These are phyloP conservation scores for Chenopodium berlandieri DNA, from an alignment of 148 eudicot genomes.

Conservation along the genomic window DNA sequence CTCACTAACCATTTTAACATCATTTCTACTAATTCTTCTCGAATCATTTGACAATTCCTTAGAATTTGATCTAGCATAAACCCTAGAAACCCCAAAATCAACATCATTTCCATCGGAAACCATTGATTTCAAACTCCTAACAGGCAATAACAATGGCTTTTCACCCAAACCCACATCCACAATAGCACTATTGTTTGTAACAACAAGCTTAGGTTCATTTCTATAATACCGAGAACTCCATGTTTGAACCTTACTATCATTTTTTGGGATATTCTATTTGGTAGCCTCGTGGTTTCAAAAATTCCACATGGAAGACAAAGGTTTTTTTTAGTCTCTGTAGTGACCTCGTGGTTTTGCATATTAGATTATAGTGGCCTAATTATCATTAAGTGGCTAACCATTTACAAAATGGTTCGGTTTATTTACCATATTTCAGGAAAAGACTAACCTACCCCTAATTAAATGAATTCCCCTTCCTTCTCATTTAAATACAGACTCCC, in stretches of 20 bases:
- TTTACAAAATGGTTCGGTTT: no score
- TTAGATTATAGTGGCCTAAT: no score
- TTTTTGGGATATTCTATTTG: no score
- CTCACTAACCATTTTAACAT: neutral
- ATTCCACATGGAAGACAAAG: no score
- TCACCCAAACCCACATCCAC: conserved; percentile 28
- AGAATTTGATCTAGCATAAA: conserved; percentile 34
- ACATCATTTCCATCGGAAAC: conserved; percentile 28
- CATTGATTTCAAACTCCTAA: conserved; percentile 69
- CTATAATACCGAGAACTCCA: conserved; percentile 78
- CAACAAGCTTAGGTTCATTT: conserved; percentile 61
- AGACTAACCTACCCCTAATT: no score
- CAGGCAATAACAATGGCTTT: conserved; percentile 78
- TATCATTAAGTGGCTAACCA: no score
- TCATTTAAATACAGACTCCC: no score
- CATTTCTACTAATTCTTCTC: conserved; percentile 7
- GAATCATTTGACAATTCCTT: conserved; percentile 18
- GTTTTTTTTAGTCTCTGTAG: no score
- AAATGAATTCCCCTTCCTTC: no score
- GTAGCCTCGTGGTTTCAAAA: no score
- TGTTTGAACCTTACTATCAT: conserved; percentile 47
- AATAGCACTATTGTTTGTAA: conserved; percentile 42
- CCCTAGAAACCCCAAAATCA: conserved; percentile 33
- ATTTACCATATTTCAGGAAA: no score
- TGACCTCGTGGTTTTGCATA: no score